Base-by-base conservation (phyloP, 345 rosid genomes). In the Euclidium syriacum region DNA sequence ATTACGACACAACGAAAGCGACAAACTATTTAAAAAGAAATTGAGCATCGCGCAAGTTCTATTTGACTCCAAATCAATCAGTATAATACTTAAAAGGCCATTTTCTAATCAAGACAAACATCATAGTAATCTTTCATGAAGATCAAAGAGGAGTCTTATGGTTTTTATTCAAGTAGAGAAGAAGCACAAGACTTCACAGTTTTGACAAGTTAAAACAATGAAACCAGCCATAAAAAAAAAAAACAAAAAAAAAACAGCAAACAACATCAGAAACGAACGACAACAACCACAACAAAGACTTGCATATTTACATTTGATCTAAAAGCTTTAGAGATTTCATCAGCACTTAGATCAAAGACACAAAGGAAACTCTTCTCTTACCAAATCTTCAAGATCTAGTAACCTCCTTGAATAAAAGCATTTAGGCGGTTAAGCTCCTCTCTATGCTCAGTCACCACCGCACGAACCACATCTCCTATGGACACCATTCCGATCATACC, bases 401-500 rank as follows among this genome's bases (percentile, higher is more conserved):
- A 94, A 56, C 97, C 97, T 54, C 99, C 99, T 59, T 89, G 99
- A 26, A 94, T 94, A 69, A 17, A 94, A 6, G 95, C 97, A 53
- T 84, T 94, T 71, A 94, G 59, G 69, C 99, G 94, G 75, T 94
- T 64, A 73, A 94, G 62, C 86, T 94, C 97, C 73, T 85, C 91
- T 6, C 97, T 68, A 59, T 94, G 96, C 81, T 94, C 99, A 8
- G 61, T 77, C 74, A 94, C 97, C 71, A 94, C 99, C 5, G 99
- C 99, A 58, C 97, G 99, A 14, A 94, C 99, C 51, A 94, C 99
- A 65, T 94, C 99, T 75, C 99, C 99, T 6, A 94, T 87, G 47
- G 99, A 94, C 52, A 94, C 95, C 99, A 94, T 94, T 16, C 99
- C 99, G 0, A 78, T n/a, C 99, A 94, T 94, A 43, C 72, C 91